These are phyloP conservation scores for Phytopythium aichiense DNA, from an alignment of 352 stramenopile genomes.

Conservation along the genomic window DNA sequence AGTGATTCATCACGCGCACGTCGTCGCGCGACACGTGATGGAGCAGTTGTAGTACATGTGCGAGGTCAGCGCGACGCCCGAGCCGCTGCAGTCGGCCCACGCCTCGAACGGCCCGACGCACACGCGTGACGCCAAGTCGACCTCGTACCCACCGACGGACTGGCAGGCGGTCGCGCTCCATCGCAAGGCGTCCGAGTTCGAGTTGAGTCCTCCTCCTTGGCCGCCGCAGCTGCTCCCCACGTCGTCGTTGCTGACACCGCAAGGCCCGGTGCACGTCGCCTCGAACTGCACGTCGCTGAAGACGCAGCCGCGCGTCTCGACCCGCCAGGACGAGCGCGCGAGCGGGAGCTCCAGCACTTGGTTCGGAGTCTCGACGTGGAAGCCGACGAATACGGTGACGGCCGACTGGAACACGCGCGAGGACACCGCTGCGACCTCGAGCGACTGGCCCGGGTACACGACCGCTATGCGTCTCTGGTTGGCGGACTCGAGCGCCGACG, in stretches of 20 bases:
- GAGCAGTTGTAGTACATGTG: slow-evolving; percentile 63
- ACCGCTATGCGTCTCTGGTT: slow-evolving; percentile 25
- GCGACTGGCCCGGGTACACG: slow-evolving; percentile 33
- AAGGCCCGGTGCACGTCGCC: slow-evolving; percentile 46
- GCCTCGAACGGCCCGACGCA: slow-evolving; percentile 53
- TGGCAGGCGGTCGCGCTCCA: slow-evolving; percentile 21
- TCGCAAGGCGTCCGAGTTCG: slow-evolving; percentile 41
- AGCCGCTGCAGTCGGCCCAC: slow-evolving; percentile 40
- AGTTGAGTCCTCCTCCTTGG: slow-evolving; percentile 42
- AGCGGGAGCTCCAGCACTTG: slow-evolving; percentile 52
- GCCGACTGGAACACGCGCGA: slow-evolving; percentile 55
- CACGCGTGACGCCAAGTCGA: slow-evolving; percentile 35
- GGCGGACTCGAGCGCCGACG: neutral
- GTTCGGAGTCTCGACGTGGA: slow-evolving; percentile 70
- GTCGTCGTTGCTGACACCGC: slow-evolving; percentile 5
- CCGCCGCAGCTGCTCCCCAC: slow-evolving; percentile 5
- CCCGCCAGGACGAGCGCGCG: slow-evolving; percentile 46
- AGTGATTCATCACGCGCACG: neutral
- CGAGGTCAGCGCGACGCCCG: slow-evolving; percentile 16
- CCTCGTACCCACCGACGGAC: slow-evolving; percentile 35
- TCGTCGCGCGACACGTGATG: slow-evolving; percentile 27
- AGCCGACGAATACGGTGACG: slow-evolving; percentile 61
- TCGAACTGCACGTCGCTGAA: slow-evolving; percentile 45
- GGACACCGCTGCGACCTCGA: slow-evolving; percentile 46
- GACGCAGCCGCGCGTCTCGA: slow-evolving; percentile 55